phyloP scores from a whole-genome alignment of 2,329 filamentous ascomycete species.

The Ophiostoma ulmi region DNA sequence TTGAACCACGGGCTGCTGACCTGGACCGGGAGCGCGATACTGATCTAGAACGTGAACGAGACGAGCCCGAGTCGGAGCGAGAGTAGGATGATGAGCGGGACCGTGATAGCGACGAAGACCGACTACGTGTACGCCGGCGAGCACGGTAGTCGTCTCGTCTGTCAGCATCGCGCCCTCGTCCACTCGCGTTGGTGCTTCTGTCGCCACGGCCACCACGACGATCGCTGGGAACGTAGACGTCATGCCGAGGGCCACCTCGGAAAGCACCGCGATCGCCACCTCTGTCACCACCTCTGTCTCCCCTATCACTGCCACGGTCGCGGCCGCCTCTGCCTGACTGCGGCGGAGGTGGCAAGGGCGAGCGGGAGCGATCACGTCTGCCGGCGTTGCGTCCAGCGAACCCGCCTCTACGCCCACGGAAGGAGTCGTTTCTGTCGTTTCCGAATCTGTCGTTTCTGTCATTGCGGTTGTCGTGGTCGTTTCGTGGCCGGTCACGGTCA shows the following conservation, averaged over 20 bases:
- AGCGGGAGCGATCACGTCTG: slow-evolving; percentile 48
- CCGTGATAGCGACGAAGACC: slow-evolving; percentile 35
- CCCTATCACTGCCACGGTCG: slow-evolving; percentile 39
- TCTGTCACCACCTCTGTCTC: slow-evolving; percentile 42
- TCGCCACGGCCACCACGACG: slow-evolving; percentile 37
- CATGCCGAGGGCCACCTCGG: slow-evolving; percentile 34
- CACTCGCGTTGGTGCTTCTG: slow-evolving; percentile 34
- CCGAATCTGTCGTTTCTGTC: slow-evolving; percentile 15
- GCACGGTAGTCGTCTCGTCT: slow-evolving; percentile 17
- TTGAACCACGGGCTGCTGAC: neutral
- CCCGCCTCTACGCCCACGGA: slow-evolving; percentile 44
- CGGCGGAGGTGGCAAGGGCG: slow-evolving; percentile 36
- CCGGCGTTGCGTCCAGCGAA: slow-evolving; percentile 43
- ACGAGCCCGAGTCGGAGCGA: slow-evolving; percentile 38
- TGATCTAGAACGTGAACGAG: slow-evolving; percentile 21
- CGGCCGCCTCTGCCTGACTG: slow-evolving; percentile 37
- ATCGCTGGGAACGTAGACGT: slow-evolving; percentile 51
- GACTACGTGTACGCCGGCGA: slow-evolving; percentile 25
- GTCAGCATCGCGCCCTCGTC: slow-evolving; percentile 4
- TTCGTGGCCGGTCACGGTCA: slow-evolving; percentile 41
- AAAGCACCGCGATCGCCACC: slow-evolving; percentile 32
- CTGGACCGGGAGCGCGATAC: slow-evolving; percentile 18
- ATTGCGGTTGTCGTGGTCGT: slow-evolving; percentile 12
- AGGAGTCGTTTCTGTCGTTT: slow-evolving; percentile 36
- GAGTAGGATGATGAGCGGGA: slow-evolving; percentile 23